Percentiles rank a stretch among this genome's conserved stretches.
These are phyloP conservation scores for Ramalina intermedia DNA, from an alignment of 495 filamentous ascomycete species.

Conservation along the genomic window DNA sequence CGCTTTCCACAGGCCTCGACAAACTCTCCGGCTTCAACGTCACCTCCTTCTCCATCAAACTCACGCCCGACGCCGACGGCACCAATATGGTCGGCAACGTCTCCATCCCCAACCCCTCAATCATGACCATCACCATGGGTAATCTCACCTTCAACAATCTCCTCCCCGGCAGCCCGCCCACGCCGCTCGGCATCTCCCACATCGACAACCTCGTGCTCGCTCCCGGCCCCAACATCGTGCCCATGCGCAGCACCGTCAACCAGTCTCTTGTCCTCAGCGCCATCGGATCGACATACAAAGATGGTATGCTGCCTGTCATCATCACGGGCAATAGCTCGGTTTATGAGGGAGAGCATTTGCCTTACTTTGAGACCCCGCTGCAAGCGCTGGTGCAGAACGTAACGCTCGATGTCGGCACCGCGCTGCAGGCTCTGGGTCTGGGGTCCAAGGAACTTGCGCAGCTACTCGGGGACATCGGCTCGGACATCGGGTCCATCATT, in stretches of 20 bases:
- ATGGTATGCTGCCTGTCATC: conserved; percentile 43
- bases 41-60: conserved; percentile 32
- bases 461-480: neutral
- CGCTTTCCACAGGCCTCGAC: conserved; percentile 34
- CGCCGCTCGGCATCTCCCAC: conserved; percentile 37
- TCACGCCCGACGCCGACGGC: conserved; percentile 24
- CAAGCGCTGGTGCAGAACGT: conserved; percentile 23
- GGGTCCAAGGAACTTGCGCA: neutral
- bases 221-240: conserved; percentile 45
- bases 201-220: conserved; percentile 42
- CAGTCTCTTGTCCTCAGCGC: conserved; percentile 30
- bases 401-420: conserved; percentile 28
- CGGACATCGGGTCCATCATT: too few relatives aligned
- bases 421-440: conserved; percentile 19
- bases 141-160: conserved; percentile 37
- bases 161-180: conserved; percentile 39
- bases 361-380: conserved; percentile 45
- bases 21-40: conserved; percentile 45
- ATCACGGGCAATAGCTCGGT: conserved; percentile 42
- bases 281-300: conserved; percentile 28
- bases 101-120: conserved; percentile 55
- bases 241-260: conserved; percentile 39
- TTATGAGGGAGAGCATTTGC: conserved; percentile 42
- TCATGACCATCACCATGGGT: conserved; percentile 51
- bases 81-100: conserved; percentile 51